These are phyloP conservation scores for Globisporangium yorkense DNA, from an alignment of 352 stramenopile genomes.

Conservation along the genomic window DNA sequence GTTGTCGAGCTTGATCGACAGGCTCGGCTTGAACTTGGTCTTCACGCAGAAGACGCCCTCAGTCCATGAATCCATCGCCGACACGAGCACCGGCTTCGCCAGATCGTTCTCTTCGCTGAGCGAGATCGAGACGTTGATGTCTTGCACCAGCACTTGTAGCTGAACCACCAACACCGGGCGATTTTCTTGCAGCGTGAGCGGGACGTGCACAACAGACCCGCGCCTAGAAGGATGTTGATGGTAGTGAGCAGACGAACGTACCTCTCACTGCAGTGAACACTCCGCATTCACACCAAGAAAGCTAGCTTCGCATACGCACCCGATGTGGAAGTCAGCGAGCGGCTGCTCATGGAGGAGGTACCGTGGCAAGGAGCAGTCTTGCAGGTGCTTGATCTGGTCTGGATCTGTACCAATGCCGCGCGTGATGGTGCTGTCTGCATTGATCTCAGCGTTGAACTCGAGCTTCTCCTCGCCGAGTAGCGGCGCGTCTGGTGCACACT, in stretches of 20 bases:
- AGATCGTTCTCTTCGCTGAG: conserved; percentile 22
- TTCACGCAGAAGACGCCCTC: conserved; percentile 39
- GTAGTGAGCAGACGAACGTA: not conserved
- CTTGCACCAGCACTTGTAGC: conserved; percentile 32
- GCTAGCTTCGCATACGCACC: conserved; percentile 21
- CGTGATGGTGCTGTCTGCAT: conserved; percentile 23
- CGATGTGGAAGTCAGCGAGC: conserved; percentile 33
- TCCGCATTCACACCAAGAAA: not conserved
- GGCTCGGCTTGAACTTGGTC: conserved; percentile 4
- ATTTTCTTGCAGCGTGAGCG: conserved; percentile 7
- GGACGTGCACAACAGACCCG: conserved; percentile 12
- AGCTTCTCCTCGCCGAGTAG: conserved; percentile 23
- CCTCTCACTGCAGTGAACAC: not conserved
- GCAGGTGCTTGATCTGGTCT: conserved; percentile 42
- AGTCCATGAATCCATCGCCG: conserved; percentile 38
- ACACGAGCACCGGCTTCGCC: conserved; percentile 32
- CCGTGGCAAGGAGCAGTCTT: conserved; percentile 45
- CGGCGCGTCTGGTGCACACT: conserved; percentile 40
- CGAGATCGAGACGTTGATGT: conserved; percentile 28
- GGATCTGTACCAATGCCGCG: conserved; percentile 24
- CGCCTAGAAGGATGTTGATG: conserved; percentile 2
- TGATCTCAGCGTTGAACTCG: conserved; percentile 4
- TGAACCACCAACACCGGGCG: conserved; percentile 19
- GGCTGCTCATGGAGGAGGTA: conserved; percentile 32
- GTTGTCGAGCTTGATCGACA: conserved; percentile 57